Percentiles rank a stretch among this genome's conserved stretches.
These are phyloP conservation scores for Symbiodinium pilosum DNA, from an alignment of 73 alveolate genomes.

Conservation along the genomic window DNA sequence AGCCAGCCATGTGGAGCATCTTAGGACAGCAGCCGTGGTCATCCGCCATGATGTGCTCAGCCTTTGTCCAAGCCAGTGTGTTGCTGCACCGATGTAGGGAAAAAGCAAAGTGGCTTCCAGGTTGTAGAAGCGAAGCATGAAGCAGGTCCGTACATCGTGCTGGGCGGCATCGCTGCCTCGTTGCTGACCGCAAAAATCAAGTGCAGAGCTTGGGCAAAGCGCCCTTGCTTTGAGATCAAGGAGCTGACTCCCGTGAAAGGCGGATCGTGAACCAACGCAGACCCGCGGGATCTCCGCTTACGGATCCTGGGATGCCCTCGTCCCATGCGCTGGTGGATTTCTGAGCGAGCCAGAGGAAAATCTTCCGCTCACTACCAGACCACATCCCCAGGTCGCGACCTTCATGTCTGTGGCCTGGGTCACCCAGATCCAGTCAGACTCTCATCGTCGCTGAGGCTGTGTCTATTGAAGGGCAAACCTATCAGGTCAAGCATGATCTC, in stretches of 20 bases:
- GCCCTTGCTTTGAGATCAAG: not conserved
- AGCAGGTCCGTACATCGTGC: conserved; percentile 60
- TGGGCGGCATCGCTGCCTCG: conserved; percentile 75
- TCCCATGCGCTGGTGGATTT: conserved; percentile 56
- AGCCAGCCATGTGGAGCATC: not conserved
- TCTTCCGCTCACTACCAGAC: not conserved
- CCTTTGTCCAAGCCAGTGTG: not conserved
- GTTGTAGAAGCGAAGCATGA: too few relatives aligned
- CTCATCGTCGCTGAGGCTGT: not conserved
- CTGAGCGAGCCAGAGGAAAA: not conserved
- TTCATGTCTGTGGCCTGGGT: conserved; percentile 81
- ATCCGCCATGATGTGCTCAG: conserved; percentile 33
- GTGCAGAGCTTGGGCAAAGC: not conserved
- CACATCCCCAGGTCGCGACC: conserved; percentile 25
- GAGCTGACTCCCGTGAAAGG: not conserved
- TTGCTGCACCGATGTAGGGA: not conserved
- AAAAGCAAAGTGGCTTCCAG: too few relatives aligned
- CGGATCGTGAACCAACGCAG: conserved; percentile 67
- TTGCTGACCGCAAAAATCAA: conserved; percentile 43
- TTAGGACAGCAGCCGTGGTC: conserved; percentile 77
- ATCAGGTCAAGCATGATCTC: conserved; percentile 23
- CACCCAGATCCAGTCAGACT: not conserved
- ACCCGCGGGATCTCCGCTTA: conserved; percentile 54
- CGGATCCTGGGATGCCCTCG: conserved; percentile 82
- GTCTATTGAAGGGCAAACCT: too few relatives aligned